Evolutionary conservation across 345 rosid species (phyloP).

Genomic region (Atalantia buxifolia): DNA sequence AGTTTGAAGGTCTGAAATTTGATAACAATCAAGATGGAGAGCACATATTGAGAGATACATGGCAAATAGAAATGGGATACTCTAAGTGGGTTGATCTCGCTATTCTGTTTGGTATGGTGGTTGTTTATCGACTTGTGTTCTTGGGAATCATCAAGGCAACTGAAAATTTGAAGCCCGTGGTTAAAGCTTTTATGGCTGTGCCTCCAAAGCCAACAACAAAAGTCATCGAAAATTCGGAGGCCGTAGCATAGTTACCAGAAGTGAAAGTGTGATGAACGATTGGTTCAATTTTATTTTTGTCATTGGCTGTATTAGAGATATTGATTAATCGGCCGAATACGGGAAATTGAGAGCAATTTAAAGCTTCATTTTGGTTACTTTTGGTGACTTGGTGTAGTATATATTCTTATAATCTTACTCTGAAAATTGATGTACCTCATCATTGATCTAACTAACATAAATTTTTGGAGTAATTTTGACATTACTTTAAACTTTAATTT

Average conservation of each 20-base stretch:
- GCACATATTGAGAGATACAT: conserved; percentile 27
- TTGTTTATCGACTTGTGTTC: conserved; percentile 35
- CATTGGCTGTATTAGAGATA: too few relatives aligned
- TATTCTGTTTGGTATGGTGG: conserved; percentile 38
- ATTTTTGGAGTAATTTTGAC: too few relatives aligned
- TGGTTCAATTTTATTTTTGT: too few relatives aligned
- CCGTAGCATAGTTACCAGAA: neutral
- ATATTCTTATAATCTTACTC: too few relatives aligned
- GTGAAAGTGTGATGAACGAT: neutral
- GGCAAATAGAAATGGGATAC: conserved; percentile 42
- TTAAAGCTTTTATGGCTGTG: neutral
- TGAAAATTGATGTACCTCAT: too few relatives aligned
- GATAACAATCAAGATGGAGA: conserved; percentile 6
- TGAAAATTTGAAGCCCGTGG: conserved; percentile 27
- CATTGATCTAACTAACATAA: too few relatives aligned
- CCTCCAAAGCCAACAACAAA: neutral
- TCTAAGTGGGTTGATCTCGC: conserved; percentile 53
- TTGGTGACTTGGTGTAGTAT: too few relatives aligned
- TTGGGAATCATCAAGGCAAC: conserved; percentile 22
- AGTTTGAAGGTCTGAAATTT: conserved; percentile 39
- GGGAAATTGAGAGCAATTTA: too few relatives aligned
- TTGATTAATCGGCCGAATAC: too few relatives aligned
- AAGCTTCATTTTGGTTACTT: too few relatives aligned
- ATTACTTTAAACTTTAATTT: too few relatives aligned
- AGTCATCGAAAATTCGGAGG: conserved; percentile 5